Percentiles rank a stretch among this genome's conserved stretches.
phyloP scores from a whole-genome alignment of 2,329 filamentous ascomycete genomes.

The Fusarium verrucosum region DNA sequence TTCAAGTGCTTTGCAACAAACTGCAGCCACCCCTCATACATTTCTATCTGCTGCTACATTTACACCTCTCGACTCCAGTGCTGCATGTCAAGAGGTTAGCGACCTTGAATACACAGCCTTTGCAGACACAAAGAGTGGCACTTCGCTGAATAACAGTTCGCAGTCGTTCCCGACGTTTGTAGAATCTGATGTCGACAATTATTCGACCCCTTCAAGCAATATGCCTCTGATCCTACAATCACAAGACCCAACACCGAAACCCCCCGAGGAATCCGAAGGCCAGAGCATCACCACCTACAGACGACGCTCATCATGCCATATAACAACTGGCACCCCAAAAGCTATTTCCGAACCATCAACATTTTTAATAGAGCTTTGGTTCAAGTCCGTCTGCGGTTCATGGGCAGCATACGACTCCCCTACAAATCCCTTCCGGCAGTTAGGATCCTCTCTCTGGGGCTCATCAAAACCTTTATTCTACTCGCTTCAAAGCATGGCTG shows the following conservation, averaged over 20 bases:
- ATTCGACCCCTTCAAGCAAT: neutral
- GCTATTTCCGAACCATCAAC: slow-evolving; percentile 31
- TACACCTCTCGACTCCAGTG: neutral
- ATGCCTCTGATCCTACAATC: slow-evolving; percentile 6
- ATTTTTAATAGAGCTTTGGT: slow-evolving; percentile 31
- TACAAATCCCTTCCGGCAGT: slow-evolving; percentile 24
- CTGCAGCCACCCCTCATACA: neutral
- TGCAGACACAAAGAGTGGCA: rapidly evolving
- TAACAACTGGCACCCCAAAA: neutral
- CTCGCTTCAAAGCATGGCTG: slow-evolving; percentile 37
- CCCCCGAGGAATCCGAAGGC: neutral
- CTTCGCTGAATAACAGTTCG: rapidly evolving
- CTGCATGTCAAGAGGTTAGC: neutral
- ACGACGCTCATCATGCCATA: neutral
- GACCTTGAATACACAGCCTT: too few relatives aligned
- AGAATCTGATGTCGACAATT: rapidly evolving
- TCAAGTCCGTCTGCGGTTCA: slow-evolving; percentile 35
- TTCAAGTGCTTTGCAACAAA: neutral
- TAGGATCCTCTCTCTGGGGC: slow-evolving; percentile 28
- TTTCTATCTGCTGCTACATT: rapidly evolving
- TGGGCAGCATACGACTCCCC: slow-evolving; percentile 40
- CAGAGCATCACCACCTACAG: neutral
- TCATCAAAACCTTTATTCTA: slow-evolving; percentile 29
- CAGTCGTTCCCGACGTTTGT: neutral
- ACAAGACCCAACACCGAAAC: neutral